Base-by-base conservation (phyloP, 2,329 filamentous ascomycete genomes). In the Ophiostoma sp. region DNA sequence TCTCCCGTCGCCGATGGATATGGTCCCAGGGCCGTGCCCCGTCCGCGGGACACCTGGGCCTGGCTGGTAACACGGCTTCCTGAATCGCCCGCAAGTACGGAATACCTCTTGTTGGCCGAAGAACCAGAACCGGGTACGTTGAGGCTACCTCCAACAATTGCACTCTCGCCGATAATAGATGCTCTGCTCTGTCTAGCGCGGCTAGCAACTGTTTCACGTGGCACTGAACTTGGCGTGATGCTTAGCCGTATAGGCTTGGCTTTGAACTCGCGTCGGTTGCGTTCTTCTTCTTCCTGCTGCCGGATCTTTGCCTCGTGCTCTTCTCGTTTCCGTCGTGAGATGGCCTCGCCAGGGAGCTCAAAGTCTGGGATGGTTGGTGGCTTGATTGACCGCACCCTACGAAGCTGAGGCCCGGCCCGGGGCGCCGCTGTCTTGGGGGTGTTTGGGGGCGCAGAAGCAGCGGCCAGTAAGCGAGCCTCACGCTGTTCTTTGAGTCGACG, bases 331-430 rank as follows among this genome's bases (percentile, higher is more conserved):
- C 81, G 78, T 1, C 82, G 78, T 2, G 83, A 84, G 65, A 88
- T 83, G 3, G 83, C 84, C 73, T 89, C 87, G 8, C 87, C 86
- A 0, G 87, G 86, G 60, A 89, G 79, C 76, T 88, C 85, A 76
- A 89, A 89, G 5, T 77, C 81, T 11, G 87, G 81, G 38, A 81
- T 81, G 0, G 84, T 84, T 18, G 82, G 80, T n/a, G 79, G 76
- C 72, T 82, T 87, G 64, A 76, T 79, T 27, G 82, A 84, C 2
- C 67, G 69, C 0, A 68, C n/a, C 73, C 81, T 85, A 69, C 82
- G 81, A 5, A 58, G 52, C 68, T 79, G 77, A 3, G 81, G 77
- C 68, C 49, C 36, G 27, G 38, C 11, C 63, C 70, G 12, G 16
- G 71, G 67, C 3, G 70, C 68, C 1, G 72, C 71, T 16, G 73